Base-by-base conservation (phyloP, 768 basidiomycete species). In the Thelephora ganbajun region DNA sequence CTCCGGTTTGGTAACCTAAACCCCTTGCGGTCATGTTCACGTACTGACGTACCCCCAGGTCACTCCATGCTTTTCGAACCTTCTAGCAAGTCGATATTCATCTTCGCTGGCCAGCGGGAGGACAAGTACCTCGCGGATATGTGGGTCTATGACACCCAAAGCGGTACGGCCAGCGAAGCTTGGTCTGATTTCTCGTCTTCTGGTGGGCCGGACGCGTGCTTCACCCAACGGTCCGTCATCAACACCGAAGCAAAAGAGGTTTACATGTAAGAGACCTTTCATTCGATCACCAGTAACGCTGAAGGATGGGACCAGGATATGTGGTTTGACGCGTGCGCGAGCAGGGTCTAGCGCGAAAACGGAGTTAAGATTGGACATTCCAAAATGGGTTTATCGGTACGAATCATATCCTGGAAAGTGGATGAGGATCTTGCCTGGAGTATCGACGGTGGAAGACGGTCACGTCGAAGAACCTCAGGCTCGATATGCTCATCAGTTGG, bases 51-150 rank as follows among this genome's bases (percentile, higher is more conserved):
- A 22, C 5, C 2, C 20, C 9, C 43, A 80, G 83, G 84, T 0
- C 86, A 89, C 62, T 85, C 84, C 3, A 89, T 90, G 86, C 73
- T 87, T 3, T 67, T 87, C 16, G 85, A 88, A 47, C 66, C 79
- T 4, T 62, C 60, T 11, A 62, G 71, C 0, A 73, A 72, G 33
- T 74, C 69, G 0, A 67, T 88, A 13, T 82, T 76, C 59, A 79
- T 89, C 37, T 82, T 88, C 53, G 83, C 77, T 11, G 86, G 87
- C 1, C 79, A 83, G 59, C 69, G 74, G 14, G 77, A 79, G 22
- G 74, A 81, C 19, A 74, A 67, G 49, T 79, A 77, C 51, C 69
- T 83, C 7, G 74, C 79, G 2, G 86, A 88, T 60, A 84, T 88
- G 83, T 83, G 80, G 46, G 68, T 77, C 1, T 84, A 78, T 61